Evolutionary conservation across 1,284 basidiomycete species (phyloP).

Genomic region (Malassezia nana): DNA sequence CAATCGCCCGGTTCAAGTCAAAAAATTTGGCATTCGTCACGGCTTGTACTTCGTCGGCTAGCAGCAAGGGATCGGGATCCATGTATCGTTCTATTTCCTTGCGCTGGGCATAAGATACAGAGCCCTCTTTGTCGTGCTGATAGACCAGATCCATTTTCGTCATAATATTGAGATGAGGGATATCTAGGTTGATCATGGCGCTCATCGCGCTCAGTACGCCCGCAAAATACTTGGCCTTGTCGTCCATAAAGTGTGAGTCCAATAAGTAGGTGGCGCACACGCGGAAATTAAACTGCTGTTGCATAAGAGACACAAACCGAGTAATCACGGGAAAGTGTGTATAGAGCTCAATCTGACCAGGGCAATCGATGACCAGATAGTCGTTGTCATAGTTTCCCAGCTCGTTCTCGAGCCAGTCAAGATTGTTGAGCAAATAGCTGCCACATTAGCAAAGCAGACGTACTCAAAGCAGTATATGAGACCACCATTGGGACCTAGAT

Average conservation of each 20-base stretch:
- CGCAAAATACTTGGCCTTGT: constrained; percentile 95
- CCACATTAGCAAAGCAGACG: background rate
- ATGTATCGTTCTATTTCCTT: constrained; percentile 65
- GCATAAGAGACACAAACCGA: constrained; percentile 61
- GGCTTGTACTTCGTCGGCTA: constrained; percentile 61
- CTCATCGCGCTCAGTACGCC: constrained; percentile 98
- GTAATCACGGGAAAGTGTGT: constrained; percentile 96
- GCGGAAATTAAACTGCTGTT: constrained; percentile 38
- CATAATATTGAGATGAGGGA: constrained; percentile 95
- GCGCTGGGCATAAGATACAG: constrained; percentile 20
- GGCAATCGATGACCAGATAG: constrained; percentile 95
- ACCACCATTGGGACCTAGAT: constrained; percentile 92
- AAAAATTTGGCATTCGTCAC: constrained; percentile 77
- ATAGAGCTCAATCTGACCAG: constrained; percentile 96
- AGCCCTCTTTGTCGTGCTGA: constrained; percentile 56
- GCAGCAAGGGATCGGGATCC: constrained; percentile 86
- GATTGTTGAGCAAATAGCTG: constrained; percentile 89
- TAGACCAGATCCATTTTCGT: constrained; percentile 94
- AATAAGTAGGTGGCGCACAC: constrained; percentile 63
- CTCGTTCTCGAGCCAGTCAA: constrained; percentile 98
- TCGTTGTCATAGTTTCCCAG: constrained; percentile 84
- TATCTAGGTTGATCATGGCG: constrained; percentile 94
- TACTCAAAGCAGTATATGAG: constrained; percentile 98
- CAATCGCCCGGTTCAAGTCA: constrained; percentile 83
- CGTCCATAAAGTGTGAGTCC: constrained; percentile 67